Evolutionary conservation across 306 rosid species (phyloP).

Genomic region (Cicer chorassanicum): DNA sequence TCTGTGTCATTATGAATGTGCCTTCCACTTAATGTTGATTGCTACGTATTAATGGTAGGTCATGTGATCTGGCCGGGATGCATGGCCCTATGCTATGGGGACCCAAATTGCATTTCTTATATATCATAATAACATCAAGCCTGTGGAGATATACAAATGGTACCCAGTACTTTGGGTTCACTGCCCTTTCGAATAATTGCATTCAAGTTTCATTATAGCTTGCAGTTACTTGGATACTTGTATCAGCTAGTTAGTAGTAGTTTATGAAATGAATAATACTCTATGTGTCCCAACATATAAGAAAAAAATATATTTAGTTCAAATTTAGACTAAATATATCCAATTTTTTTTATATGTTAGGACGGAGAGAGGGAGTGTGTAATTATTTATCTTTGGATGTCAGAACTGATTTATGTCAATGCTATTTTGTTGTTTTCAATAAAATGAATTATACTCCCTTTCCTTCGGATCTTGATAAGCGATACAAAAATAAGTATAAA

Average conservation of each 20-base stretch:
- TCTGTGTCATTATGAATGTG: not conserved
- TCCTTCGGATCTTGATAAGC: too few relatives aligned
- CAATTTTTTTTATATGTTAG: too few relatives aligned
- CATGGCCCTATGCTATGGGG: not conserved
- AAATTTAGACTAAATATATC: too few relatives aligned
- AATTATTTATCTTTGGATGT: not conserved
- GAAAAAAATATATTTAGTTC: too few relatives aligned
- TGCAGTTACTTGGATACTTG: constrained; percentile 8
- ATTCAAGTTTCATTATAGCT: not conserved
- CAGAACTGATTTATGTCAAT: not conserved
- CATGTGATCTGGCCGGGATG: constrained; percentile 9
- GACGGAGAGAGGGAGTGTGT: not conserved
- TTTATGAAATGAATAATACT: not conserved
- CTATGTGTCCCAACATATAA: too few relatives aligned
- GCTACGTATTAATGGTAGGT: not conserved
- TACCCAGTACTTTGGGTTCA: not conserved
- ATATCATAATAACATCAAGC: constrained; percentile 12
- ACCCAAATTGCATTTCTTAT: constrained; percentile 1
- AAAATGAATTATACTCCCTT: not conserved
- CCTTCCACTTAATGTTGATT: not conserved
- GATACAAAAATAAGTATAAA: too few relatives aligned
- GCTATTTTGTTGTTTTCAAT: not conserved
- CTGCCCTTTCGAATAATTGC: not conserved
- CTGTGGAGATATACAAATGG: not conserved
- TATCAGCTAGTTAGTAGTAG: not conserved